phyloP scores from a whole-genome alignment of 345 rosid species.

The Odontarrhena argentea region DNA sequence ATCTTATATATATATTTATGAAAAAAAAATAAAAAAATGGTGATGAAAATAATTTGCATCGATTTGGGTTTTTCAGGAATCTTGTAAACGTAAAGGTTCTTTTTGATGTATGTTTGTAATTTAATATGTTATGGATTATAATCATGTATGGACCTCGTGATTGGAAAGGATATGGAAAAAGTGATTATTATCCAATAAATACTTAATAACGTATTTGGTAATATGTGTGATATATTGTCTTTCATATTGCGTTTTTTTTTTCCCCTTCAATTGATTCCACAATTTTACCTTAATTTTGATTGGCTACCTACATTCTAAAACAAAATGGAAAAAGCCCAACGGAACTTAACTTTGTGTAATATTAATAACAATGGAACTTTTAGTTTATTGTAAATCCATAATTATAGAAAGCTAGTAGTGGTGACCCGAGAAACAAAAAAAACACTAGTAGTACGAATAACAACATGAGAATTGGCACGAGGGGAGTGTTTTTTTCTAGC shows the following conservation, averaged over 20 bases:
- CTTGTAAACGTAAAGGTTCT: slow-evolving; percentile 33
- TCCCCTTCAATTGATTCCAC: background rate
- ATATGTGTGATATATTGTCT: background rate
- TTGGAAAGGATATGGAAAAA: slow-evolving; percentile 42
- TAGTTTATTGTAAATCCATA: too few relatives aligned
- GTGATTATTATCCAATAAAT: slow-evolving; percentile 20
- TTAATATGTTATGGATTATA: slow-evolving; percentile 26
- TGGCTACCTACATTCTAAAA: background rate
- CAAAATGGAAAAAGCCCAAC: too few relatives aligned
- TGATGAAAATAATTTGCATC: slow-evolving; percentile 33
- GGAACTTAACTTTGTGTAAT: too few relatives aligned
- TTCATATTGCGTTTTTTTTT: slow-evolving; percentile 6
- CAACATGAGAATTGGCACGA: too few relatives aligned
- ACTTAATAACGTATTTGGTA: slow-evolving; percentile 18
- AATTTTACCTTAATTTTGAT: background rate
- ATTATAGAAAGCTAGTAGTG: too few relatives aligned
- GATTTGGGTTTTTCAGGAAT: slow-evolving; percentile 29
- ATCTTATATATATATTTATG: background rate
- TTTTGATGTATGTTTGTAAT: slow-evolving; percentile 41
- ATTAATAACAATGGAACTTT: too few relatives aligned
- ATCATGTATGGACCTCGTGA: slow-evolving; percentile 44
- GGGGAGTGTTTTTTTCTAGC: too few relatives aligned
- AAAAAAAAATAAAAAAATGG: background rate
- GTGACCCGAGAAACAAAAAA: too few relatives aligned
- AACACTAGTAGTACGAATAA: too few relatives aligned